Evolutionary conservation across 257 asterid genomes (phyloP), one percentile per base, ranked within the genome.

Genomic region (Petunia secreta): DNA sequence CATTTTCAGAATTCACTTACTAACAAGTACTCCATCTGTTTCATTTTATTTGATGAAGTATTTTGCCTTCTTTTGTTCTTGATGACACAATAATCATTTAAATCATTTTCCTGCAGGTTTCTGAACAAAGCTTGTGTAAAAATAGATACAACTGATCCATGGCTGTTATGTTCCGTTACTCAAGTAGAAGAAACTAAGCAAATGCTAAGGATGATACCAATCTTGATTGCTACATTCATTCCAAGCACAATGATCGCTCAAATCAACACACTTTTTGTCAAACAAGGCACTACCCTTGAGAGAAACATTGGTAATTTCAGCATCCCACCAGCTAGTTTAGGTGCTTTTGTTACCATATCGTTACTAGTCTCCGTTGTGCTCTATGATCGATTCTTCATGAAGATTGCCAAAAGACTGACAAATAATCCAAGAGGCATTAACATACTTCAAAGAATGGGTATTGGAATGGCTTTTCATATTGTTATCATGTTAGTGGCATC

Each of bases 171-270:
- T 81, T 43, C 97, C 14, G 92, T 94, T 46, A 94, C 98, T 1
- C 93, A 92, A 88, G 97, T 91, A 0, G 98, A 94, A 84, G 98
- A 91, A 83, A 91, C 97, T 14, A 94, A 94, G 66, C 97, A 91
- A 82, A 92, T 94, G 91, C 87, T 94, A 15, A 83, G 91, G 48
- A 91, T 94, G 96, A 83, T 94, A 66, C 98, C 97, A 3, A 87
- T 94, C 37, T 36, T 91, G 55, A 10, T 90, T 14, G 88, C 89
- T 79, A 91, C 96, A 63, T 86, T 94, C 80, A 57, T 92, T 36
- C 98, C 97, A 52, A 91, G 97, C 84, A 87, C 94, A 62, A 91
- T 92, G 93, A 4, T 91, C 14, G 92, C 98, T 38, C 98, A 94
- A 83, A 58, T 87, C 58, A 83, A 85, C 84, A 93, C 97, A 36